Conservation (phyloP, 1,284 basidiomycete species). For the Puccinia coronata region DNA sequence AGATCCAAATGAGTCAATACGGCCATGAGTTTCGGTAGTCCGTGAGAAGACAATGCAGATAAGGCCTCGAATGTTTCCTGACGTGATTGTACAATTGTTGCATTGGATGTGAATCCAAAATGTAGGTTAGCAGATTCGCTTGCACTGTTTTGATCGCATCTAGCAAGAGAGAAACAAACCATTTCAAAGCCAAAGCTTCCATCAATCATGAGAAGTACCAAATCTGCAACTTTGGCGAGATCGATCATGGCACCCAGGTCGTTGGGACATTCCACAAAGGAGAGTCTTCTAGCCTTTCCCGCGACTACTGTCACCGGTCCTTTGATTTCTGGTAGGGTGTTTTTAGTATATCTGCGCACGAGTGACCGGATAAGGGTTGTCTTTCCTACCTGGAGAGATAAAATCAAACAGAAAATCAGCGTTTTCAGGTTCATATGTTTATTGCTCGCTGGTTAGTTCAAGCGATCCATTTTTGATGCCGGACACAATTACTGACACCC, state of each 20-base stretch:
- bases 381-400: conserved; percentile 70
- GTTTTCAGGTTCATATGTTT: neutral
- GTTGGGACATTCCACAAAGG: conserved; percentile 96
- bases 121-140: neutral
- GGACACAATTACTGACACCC: conserved; percentile 65
- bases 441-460: neutral
- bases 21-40: conserved; percentile 97
- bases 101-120: neutral
- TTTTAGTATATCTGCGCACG: conserved; percentile 89
- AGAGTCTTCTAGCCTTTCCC: conserved; percentile 85
- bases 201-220: conserved; percentile 96
- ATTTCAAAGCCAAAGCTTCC: conserved; percentile 98
- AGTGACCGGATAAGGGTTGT: conserved; percentile 90
- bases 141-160: too few species aligned
- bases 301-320: conserved; percentile 95
- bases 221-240: conserved; percentile 91
- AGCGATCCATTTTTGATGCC: neutral
- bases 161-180: conserved; percentile 64
- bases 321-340: conserved; percentile 82
- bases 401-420: neutral
- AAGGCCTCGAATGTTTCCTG: conserved; percentile 99
- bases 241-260: conserved; percentile 99
- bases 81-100: neutral
- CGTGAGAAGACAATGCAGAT: conserved; percentile 93
- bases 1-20: conserved; percentile 94